A percentile compares a stretch with the other conserved stretches of the same genome.
Evolutionary conservation across 768 basidiomycete genomes (phyloP).

Genomic region (Tulasnella calospora): DNA sequence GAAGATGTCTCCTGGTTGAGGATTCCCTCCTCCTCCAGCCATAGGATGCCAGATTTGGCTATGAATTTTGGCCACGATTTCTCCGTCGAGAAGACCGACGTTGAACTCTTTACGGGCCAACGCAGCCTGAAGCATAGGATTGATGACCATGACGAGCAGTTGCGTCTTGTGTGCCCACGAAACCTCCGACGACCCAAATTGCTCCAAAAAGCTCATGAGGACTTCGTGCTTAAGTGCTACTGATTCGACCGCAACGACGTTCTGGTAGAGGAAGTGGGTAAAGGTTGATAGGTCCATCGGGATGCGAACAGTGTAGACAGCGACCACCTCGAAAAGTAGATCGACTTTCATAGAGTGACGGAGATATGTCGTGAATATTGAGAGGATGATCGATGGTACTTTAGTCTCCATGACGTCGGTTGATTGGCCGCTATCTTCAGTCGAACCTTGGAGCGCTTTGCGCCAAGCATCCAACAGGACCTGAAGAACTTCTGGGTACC

Average conservation of each 20-base stretch:
- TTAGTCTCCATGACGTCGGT: constrained; percentile 29
- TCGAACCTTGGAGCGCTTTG: constrained; percentile 37
- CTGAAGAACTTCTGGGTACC: constrained; percentile 62
- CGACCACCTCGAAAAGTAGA: constrained; percentile 80
- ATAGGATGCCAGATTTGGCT: constrained; percentile 77
- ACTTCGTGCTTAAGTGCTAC: constrained; percentile 71
- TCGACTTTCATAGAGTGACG: constrained; percentile 73
- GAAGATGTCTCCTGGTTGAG: constrained; percentile 35
- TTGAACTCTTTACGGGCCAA: constrained; percentile 54
- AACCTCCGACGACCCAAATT: constrained; percentile 65
- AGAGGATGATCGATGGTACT: constrained; percentile 47
- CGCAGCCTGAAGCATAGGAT: constrained; percentile 77
- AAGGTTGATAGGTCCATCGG: constrained; percentile 75
- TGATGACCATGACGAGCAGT: constrained; percentile 67
- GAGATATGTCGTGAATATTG: constrained; percentile 66
- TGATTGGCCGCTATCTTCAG: neutral
- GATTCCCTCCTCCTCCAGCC: constrained; percentile 48
- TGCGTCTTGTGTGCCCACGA: constrained; percentile 69
- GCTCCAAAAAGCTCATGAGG: constrained; percentile 74
- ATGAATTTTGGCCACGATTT: constrained; percentile 66
- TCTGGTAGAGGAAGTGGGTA: constrained; percentile 79
- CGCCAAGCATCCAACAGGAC: constrained; percentile 71
- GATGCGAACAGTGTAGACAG: constrained; percentile 70
- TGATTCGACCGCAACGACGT: constrained; percentile 67
- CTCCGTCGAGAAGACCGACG: constrained; percentile 58